A percentile compares a stretch with the other conserved stretches of the same genome.
These are phyloP conservation scores for Juglanconis sp. DNA, from an alignment of 2,329 filamentous ascomycete genomes.

Conservation along the genomic window DNA sequence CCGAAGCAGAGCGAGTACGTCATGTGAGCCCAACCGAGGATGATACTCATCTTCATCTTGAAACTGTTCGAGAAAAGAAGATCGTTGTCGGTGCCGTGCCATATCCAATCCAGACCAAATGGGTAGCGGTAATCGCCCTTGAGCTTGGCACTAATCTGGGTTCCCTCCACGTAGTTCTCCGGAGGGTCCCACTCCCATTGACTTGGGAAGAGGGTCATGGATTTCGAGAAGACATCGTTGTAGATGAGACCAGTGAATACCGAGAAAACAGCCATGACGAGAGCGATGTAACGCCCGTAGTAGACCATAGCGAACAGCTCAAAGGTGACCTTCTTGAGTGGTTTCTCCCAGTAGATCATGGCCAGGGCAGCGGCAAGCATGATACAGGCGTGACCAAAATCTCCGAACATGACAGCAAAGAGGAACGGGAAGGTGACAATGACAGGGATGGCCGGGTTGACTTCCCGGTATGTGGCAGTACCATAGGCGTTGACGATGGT, in stretches of 20 bases:
- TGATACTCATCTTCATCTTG: conserved; percentile 99
- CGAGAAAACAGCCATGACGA: conserved; percentile 97
- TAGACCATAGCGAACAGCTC: conserved; percentile 98
- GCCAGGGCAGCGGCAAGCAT: conserved; percentile 80
- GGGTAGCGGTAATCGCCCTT: conserved; percentile 80
- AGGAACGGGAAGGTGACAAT: conserved; percentile 99
- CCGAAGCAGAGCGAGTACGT: conserved; percentile 94
- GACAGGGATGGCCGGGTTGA: conserved; percentile 92
- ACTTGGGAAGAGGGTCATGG: conserved; percentile 82
- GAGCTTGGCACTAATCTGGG: conserved; percentile 64
- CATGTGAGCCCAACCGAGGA: conserved; percentile 97
- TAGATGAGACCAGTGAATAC: conserved; percentile 97
- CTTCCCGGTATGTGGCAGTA: conserved; percentile 93
- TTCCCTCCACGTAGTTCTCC: conserved; percentile 60
- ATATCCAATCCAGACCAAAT: conserved; percentile 92
- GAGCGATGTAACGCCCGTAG: conserved; percentile 96
- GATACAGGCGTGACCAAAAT: conserved; percentile 88
- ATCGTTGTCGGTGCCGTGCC: conserved; percentile 94
- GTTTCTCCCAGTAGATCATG: conserved; percentile 97
- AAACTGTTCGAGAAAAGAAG: conserved; percentile 96
- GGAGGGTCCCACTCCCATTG: conserved; percentile 81
- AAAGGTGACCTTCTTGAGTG: conserved; percentile 85
- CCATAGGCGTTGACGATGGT: conserved; percentile 99
- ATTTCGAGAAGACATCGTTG: conserved; percentile 95
- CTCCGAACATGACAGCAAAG: conserved; percentile 99